A percentile compares a stretch with the other conserved stretches of the same genome.
phyloP scores from a whole-genome alignment of 2,329 filamentous ascomycete genomes.

The Hypoxylon sp. region DNA sequence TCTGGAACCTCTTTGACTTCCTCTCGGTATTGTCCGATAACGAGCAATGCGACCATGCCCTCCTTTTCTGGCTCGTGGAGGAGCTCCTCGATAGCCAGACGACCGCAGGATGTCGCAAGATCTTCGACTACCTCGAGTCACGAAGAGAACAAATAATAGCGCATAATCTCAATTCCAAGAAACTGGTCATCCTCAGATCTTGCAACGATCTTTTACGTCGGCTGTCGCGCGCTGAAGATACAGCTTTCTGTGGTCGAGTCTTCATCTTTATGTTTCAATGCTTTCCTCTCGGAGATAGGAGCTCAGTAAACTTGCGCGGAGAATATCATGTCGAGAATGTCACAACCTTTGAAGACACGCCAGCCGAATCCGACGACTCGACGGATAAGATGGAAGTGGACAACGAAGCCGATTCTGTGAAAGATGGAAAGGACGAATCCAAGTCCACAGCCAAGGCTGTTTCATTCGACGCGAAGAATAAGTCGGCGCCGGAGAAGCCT shows the following conservation, averaged over 20 bases:
- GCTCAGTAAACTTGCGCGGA: constrained; percentile 94
- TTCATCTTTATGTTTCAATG: constrained; percentile 99
- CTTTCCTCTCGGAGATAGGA: constrained; percentile 95
- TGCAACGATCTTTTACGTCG: constrained; percentile 96
- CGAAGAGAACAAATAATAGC: constrained; percentile 89
- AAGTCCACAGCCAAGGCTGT: constrained; percentile 60
- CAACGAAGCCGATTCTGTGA: constrained; percentile 58
- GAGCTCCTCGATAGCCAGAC: constrained; percentile 97
- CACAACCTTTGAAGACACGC: constrained; percentile 81
- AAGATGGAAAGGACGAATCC: constrained; percentile 53
- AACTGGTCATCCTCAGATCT: constrained; percentile 88
- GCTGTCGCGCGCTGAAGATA: constrained; percentile 95
- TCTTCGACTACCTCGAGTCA: constrained; percentile 97
- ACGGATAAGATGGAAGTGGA: constrained; percentile 78
- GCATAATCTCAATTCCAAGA: constrained; percentile 84
- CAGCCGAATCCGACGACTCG: constrained; percentile 54
- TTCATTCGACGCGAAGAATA: constrained; percentile 61
- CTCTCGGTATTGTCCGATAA: constrained; percentile 89
- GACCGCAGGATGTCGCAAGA: constrained; percentile 88
- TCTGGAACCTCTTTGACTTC: constrained; percentile 96
- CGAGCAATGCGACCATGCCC: constrained; percentile 80
- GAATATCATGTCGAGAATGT: constrained; percentile 97
- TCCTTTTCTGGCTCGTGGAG: constrained; percentile 92
- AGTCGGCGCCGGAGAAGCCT: constrained; percentile 61
- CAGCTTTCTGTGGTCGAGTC: constrained; percentile 95